Evolutionary conservation across 805 yeast genomes (phyloP).

Genomic region (Metschnikowia peoriensis): DNA sequence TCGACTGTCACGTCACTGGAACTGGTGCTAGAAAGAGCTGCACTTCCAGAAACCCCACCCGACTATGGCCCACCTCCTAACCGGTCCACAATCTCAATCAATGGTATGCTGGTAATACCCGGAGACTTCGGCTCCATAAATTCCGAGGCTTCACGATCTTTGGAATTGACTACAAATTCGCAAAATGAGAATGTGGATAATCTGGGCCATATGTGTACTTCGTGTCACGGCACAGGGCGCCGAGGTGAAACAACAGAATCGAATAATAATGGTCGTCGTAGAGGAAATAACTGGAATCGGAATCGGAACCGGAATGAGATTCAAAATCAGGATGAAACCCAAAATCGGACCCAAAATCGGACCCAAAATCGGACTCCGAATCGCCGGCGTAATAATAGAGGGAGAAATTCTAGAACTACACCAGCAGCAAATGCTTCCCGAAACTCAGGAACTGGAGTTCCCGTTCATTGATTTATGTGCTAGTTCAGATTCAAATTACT

Average conservation of each 20-base stretch:
- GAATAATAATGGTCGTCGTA: not conserved
- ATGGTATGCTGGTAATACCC: not conserved
- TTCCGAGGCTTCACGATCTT: not conserved
- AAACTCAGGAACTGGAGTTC: no score
- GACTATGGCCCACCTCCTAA: constrained; percentile 2
- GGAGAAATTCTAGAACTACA: not conserved
- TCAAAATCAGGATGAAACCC: no score
- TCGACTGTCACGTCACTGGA: not conserved
- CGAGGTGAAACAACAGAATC: not conserved
- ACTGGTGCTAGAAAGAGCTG: not conserved
- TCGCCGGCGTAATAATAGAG: not conserved
- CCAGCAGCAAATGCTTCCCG: no score
- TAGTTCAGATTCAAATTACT: no score
- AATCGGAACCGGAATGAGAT: not conserved
- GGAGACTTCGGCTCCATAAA: no score
- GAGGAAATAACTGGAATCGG: not conserved
- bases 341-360: no score
- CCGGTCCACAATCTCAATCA: not conserved
- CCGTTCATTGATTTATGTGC: no score
- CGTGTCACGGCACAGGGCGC: not conserved
- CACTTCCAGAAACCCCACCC: not conserved
- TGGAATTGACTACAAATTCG: not conserved
- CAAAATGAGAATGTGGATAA: not conserved
- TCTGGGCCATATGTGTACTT: not conserved
- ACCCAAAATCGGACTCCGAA: not conserved